A percentile compares a stretch with the other conserved stretches of the same genome.
Evolutionary conservation across 352 stramenopile genomes (phyloP).

Genomic region (Globisporangium recalcitrans): DNA sequence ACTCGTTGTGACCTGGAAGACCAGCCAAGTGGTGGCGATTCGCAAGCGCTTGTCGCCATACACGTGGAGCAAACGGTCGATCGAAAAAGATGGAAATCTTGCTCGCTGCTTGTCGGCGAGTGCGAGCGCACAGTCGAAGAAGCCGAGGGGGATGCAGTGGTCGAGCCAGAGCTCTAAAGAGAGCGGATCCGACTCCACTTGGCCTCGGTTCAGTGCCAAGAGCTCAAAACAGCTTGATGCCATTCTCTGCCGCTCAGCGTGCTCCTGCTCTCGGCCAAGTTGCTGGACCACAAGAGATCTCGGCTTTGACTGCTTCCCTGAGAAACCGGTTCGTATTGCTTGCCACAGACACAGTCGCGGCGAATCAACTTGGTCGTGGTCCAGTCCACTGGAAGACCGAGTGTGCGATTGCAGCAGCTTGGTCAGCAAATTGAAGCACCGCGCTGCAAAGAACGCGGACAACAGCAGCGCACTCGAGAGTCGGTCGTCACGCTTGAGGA

Average conservation of each 20-base stretch:
- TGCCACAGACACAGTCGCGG: neutral
- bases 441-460: slow-evolving; percentile 5
- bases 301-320: neutral
- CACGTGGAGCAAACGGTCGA: slow-evolving; percentile 23
- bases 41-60: neutral
- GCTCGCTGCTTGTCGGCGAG: slow-evolving; percentile 17
- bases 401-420: neutral
- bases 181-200: too few relatives aligned
- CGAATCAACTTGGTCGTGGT: too few relatives aligned
- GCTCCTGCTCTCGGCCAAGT: neutral
- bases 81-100: too few relatives aligned
- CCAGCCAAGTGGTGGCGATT: slow-evolving; percentile 7
- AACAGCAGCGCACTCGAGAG: neutral
- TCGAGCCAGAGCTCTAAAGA: slow-evolving; percentile 15
- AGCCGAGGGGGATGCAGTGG: slow-evolving; percentile 12
- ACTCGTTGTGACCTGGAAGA: neutral
- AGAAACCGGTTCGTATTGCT: neutral
- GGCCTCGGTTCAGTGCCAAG: neutral
- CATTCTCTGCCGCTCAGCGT: neutral
- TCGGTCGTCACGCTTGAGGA: neutral
- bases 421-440: slow-evolving; percentile 8
- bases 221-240: neutral
- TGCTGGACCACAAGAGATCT: too few relatives aligned
- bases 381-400: neutral
- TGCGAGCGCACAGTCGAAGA: slow-evolving; percentile 25